Evolutionary conservation across 179 eudicot genomes (phyloP).

Genomic region (Drosera spatulata): DNA sequence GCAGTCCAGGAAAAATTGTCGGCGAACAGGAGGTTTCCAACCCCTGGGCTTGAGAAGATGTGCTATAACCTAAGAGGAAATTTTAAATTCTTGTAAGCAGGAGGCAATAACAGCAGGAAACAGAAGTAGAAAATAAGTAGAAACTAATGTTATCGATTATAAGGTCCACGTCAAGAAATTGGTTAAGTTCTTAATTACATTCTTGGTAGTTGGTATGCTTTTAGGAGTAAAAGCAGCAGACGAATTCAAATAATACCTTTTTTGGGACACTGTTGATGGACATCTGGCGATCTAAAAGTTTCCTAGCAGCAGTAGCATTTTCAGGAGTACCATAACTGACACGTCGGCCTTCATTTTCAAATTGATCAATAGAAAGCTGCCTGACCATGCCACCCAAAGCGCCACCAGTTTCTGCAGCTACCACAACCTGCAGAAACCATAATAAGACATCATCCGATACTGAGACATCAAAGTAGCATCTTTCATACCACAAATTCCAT

Average conservation of each 20-base stretch:
- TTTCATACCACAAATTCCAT: not conserved
- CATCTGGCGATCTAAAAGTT: slow-evolving; percentile 93
- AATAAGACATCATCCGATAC: slow-evolving; percentile 8
- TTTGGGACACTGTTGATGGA: slow-evolving; percentile 92
- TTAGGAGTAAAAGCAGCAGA: slow-evolving; percentile 70
- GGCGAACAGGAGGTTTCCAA: slow-evolving; percentile 98
- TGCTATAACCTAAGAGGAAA: slow-evolving; percentile 61
- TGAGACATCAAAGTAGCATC: not conserved
- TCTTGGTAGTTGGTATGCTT: too few relatives aligned
- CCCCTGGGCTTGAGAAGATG: slow-evolving; percentile 99
- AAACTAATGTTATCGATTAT: not conserved
- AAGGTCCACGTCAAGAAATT: too few relatives aligned
- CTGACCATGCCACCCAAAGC: slow-evolving; percentile 99
- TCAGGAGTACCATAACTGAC: slow-evolving; percentile 99
- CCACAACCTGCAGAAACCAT: slow-evolving; percentile 63
- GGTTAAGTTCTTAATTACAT: too few relatives aligned
- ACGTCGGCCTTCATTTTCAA: slow-evolving; percentile 99
- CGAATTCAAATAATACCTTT: slow-evolving; percentile 38
- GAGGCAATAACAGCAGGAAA: not conserved
- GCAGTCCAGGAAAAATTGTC: slow-evolving; percentile 98
- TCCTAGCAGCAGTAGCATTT: slow-evolving; percentile 95
- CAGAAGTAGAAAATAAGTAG: not conserved
- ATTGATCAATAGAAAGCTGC: slow-evolving; percentile 97
- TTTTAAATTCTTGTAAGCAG: not conserved
- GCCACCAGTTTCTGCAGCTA: slow-evolving; percentile 98